phyloP scores from a whole-genome alignment of 805 yeast genomes.

The Suhomyces emberorum region DNA sequence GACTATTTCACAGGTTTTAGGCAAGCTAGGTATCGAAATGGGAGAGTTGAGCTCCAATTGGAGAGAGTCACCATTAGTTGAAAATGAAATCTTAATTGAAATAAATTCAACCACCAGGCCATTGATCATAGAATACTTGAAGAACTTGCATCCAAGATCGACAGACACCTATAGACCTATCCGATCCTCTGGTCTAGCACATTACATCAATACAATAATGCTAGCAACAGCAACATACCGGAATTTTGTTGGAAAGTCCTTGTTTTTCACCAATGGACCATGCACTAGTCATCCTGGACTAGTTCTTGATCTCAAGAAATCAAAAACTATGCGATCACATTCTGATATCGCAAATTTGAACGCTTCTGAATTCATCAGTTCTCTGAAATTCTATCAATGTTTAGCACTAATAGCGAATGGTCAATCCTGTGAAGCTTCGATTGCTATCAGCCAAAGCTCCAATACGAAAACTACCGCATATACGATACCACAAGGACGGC shows the following conservation, averaged over 20 bases:
- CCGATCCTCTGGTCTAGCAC: slow-evolving; percentile 36
- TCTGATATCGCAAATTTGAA: slow-evolving; percentile 28
- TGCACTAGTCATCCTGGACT: slow-evolving; percentile 36
- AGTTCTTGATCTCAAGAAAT: slow-evolving; percentile 16
- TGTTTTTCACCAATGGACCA: slow-evolving; percentile 37
- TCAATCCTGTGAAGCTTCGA: slow-evolving; percentile 17
- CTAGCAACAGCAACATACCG: slow-evolving; percentile 17
- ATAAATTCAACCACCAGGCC: slow-evolving; percentile 7
- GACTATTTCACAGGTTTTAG: slow-evolving; percentile 1
- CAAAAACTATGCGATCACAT: slow-evolving; percentile 30
- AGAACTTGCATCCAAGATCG: slow-evolving; percentile 18
- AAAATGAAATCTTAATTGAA: slow-evolving; percentile 9
- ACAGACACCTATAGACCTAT: slow-evolving; percentile 28
- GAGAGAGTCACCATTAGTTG: slow-evolving; percentile 10
- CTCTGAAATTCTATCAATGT: slow-evolving; percentile 28
- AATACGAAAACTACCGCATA: slow-evolving; percentile 23
- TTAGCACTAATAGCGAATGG: slow-evolving; percentile 31
- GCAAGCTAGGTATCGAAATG: slow-evolving; percentile 3
- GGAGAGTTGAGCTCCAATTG: slow-evolving; percentile 5
- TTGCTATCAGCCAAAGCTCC: slow-evolving; percentile 10
- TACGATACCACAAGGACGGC: slow-evolving; percentile 10
- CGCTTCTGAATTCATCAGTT: slow-evolving; percentile 21
- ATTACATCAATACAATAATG: slow-evolving; percentile 20
- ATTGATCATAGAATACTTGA: slow-evolving; percentile 10
- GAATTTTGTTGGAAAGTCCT: slow-evolving; percentile 24